Percentiles rank a stretch among this genome's conserved stretches.
Conservation (phyloP, 2,329 filamentous ascomycete species). For the Alternaria sp. region DNA sequence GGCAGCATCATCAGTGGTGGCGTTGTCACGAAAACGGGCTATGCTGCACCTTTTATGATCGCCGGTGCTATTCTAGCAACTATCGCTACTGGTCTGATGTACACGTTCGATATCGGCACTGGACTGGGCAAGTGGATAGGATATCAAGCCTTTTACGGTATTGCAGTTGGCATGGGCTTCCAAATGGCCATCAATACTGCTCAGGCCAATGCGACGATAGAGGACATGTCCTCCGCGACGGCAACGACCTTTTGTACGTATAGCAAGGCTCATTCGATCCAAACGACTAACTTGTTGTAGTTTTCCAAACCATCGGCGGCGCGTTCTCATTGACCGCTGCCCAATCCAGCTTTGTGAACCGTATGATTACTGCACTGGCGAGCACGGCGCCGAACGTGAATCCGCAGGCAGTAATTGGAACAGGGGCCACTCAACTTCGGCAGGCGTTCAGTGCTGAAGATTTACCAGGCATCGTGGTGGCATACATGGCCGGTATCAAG, state of each 20-base stretch:
- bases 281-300: constrained; percentile 11
- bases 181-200: constrained; percentile 47
- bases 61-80: constrained; percentile 40
- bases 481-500: constrained; percentile 24
- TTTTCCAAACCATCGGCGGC: constrained; percentile 54
- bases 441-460: constrained; percentile 14
- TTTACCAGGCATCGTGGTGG: constrained; percentile 16
- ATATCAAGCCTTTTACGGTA: constrained; percentile 56
- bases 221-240: constrained; percentile 50
- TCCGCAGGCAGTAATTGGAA: constrained; percentile 41
- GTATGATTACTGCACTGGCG: constrained; percentile 42
- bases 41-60: constrained; percentile 47
- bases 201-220: constrained; percentile 44
- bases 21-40: constrained; percentile 38
- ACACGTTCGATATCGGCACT: constrained; percentile 51
- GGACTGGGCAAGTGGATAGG: constrained; percentile 55
- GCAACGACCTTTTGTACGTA: constrained; percentile 46
- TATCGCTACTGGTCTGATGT: constrained; percentile 55
- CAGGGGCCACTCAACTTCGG: constrained; percentile 54
- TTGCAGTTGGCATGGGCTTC: constrained; percentile 44
- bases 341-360: constrained; percentile 55
- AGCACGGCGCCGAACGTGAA: constrained; percentile 40
- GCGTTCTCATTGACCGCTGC: constrained; percentile 53
- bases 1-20: constrained; percentile 9
- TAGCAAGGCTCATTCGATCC: background rate